Percentiles rank a stretch among this genome's conserved stretches.
phyloP scores from a whole-genome alignment of 2,329 filamentous ascomycete genomes.

The Penicillium hordei region DNA sequence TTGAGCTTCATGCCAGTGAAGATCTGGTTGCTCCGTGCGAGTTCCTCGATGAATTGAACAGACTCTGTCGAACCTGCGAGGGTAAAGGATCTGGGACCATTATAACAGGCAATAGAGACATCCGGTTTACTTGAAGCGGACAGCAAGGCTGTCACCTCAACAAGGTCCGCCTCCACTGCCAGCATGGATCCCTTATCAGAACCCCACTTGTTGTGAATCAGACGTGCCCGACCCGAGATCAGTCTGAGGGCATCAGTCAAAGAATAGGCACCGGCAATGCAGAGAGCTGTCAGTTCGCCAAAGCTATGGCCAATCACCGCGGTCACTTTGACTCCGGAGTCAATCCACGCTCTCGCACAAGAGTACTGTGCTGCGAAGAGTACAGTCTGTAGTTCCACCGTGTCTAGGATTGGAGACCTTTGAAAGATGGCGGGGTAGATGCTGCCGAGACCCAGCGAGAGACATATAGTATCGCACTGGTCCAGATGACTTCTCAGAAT shows the following conservation, averaged over 20 bases:
- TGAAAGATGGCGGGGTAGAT: constrained; percentile 37
- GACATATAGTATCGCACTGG: constrained; percentile 31
- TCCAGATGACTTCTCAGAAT: constrained; percentile 31
- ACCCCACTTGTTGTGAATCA: constrained; percentile 37
- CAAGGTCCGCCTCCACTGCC: constrained; percentile 33
- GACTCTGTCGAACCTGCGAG: constrained; percentile 37
- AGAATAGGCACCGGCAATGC: constrained; percentile 31
- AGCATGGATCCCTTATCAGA: constrained; percentile 37
- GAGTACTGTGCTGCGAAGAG: constrained; percentile 44
- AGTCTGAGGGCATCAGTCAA: constrained; percentile 33
- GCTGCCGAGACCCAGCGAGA: constrained; percentile 29
- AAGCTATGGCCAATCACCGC: constrained; percentile 43
- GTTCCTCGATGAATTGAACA: too few species aligned
- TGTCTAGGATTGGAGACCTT: constrained; percentile 21
- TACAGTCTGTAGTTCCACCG: constrained; percentile 35
- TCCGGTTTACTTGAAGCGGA: neutral
- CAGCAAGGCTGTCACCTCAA: constrained; percentile 14
- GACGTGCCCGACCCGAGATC: constrained; percentile 30
- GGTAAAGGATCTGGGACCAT: constrained; percentile 46
- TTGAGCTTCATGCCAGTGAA: constrained; percentile 32
- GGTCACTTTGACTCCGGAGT: constrained; percentile 36
- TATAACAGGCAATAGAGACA: constrained; percentile 51
- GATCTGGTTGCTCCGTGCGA: neutral
- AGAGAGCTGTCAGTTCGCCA: constrained; percentile 40
- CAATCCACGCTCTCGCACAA: constrained; percentile 40